These are phyloP conservation scores for Aotearoamyces nothofagi DNA, from an alignment of 2,329 filamentous ascomycete species.

Conservation along the genomic window DNA sequence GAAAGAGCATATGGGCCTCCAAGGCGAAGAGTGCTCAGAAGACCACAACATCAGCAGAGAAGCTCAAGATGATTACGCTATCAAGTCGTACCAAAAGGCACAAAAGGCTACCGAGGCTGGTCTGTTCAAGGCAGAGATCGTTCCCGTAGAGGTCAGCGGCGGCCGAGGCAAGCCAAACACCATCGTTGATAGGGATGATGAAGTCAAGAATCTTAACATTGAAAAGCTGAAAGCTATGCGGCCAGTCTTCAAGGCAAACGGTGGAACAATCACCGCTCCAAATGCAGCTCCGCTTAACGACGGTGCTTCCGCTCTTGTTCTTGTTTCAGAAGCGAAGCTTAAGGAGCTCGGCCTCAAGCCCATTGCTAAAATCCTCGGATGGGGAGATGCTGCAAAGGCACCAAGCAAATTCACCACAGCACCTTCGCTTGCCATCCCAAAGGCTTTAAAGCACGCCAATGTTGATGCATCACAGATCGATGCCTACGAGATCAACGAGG, in stretches of 20 bases:
- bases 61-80: constrained; percentile 90
- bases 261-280: constrained; percentile 84
- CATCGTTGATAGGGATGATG: constrained; percentile 74
- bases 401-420: constrained; percentile 94
- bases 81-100: constrained; percentile 86
- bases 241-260: constrained; percentile 63
- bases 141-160: constrained; percentile 73
- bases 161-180: constrained; percentile 80
- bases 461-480: constrained; percentile 66
- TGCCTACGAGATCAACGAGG: constrained; percentile 98
- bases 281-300: constrained; percentile 96
- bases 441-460: constrained; percentile 90
- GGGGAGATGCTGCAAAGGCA: constrained; percentile 85
- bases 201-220: constrained; percentile 84
- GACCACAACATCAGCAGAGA: constrained; percentile 73
- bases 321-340: constrained; percentile 87
- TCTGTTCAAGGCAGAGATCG: constrained; percentile 73
- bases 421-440: constrained; percentile 86
- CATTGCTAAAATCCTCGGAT: constrained; percentile 90
- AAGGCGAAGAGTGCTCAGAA: constrained; percentile 78
- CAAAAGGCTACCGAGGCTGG: constrained; percentile 72
- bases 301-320: constrained; percentile 79
- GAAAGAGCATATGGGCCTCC: constrained; percentile 92
- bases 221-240: constrained; percentile 77
- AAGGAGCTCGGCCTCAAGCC: constrained; percentile 86